A percentile compares a stretch with the other conserved stretches of the same genome.
These are phyloP conservation scores for Aspergillus tanneri DNA, from an alignment of 2,329 filamentous ascomycete species.

Conservation along the genomic window DNA sequence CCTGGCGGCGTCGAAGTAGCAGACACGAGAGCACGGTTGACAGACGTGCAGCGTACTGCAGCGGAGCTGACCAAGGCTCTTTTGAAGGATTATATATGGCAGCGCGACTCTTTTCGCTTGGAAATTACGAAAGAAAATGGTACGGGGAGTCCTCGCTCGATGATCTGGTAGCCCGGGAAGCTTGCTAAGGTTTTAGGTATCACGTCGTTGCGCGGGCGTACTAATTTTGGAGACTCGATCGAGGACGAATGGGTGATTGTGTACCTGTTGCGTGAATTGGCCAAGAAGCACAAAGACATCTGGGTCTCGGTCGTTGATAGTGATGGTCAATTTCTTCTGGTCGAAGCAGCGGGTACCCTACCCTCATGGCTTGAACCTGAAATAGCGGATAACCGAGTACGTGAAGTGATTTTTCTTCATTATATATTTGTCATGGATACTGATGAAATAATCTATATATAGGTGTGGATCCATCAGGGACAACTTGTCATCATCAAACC, in stretches of 20 bases:
- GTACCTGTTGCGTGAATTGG: slow-evolving; percentile 80
- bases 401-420: slow-evolving; percentile 10
- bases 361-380: slow-evolving; percentile 92
- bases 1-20: slow-evolving; percentile 54
- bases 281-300: slow-evolving; percentile 66
- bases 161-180: neutral
- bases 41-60: slow-evolving; percentile 68
- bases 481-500: slow-evolving; percentile 69
- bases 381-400: slow-evolving; percentile 73
- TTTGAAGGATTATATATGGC: slow-evolving; percentile 91
- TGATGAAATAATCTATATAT: neutral
- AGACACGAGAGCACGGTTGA: slow-evolving; percentile 60
- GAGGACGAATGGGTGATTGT: slow-evolving; percentile 98
- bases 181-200: slow-evolving; percentile 35
- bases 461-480: slow-evolving; percentile 82
- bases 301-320: slow-evolving; percentile 84
- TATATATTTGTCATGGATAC: neutral
- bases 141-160: slow-evolving; percentile 34
- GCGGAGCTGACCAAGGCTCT: slow-evolving; percentile 62
- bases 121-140: slow-evolving; percentile 61
- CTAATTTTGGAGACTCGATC: slow-evolving; percentile 89
- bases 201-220: slow-evolving; percentile 69
- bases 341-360: slow-evolving; percentile 85
- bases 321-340: slow-evolving; percentile 92
- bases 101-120: slow-evolving; percentile 77